Base-by-base conservation (phyloP, 176 grass and related monocot species). In the Triticum timopheevii region DNA sequence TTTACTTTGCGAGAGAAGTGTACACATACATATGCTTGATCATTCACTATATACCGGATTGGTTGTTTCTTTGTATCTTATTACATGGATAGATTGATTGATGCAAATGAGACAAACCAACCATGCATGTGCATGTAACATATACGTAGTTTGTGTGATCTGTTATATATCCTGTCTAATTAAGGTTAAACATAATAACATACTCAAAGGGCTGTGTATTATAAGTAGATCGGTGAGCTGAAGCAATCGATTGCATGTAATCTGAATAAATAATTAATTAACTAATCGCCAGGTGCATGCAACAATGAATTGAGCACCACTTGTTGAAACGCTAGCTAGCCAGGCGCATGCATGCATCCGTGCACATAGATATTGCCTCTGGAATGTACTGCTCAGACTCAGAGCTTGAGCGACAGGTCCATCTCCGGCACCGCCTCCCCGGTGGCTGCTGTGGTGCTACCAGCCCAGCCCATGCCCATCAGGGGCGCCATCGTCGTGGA, bases 381-480 rank as follows among this genome's bases (percentile, higher is more conserved):
- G 6, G 47, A 77, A 30, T 56, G 47, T 47, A 49, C 3, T 7
- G 7, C 15, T 90, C 85, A 91, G 40, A 91, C 15, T 90, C 85
- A 88, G 40, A 91, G 90, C 86, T 56, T 91, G 13, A 91, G 90
- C 10, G 90, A 91, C 78, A 91, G 33, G 56, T 91, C 90, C 71
- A 91, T 81, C 78, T 91, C 90, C 54, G 85, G 65, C 71, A 81
- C 83, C 54, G 28, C 65, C 10, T 82, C 77, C 30, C 71, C 6
- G 54, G 45, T 20, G 5, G 3, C 76, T 23, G 31, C 28, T 45
- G 28, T 50, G 65, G 22, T 4, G 33, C 40, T 42, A 52, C 23
- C n/a, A 2, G 13, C 68, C 63, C 65, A 24, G 7, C 76, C 25
- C 73, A 52, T 31, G 73, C 20, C 0, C 66, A 10, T 15, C 9